phyloP scores from a whole-genome alignment of 1,139 yeast genomes.

The Lodderomyces pseudojiufengensis region DNA sequence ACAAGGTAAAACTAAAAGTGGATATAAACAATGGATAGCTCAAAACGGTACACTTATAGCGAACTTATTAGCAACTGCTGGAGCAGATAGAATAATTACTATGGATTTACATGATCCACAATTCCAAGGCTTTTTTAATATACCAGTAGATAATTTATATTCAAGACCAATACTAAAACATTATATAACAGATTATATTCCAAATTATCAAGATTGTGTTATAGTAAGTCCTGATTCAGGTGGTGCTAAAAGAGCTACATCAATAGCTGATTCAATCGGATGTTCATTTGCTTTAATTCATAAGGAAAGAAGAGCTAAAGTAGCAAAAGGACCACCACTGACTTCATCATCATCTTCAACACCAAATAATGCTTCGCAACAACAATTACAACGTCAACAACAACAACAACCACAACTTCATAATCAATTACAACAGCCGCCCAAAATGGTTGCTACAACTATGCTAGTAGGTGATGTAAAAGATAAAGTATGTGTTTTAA shows the following conservation, averaged over 20 bases:
- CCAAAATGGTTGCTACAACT: slow-evolving; percentile 56
- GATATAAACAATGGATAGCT: slow-evolving; percentile 92
- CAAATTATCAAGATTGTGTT: slow-evolving; percentile 73
- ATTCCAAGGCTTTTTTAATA: slow-evolving; percentile 89
- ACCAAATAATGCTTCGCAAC: slow-evolving; percentile 5
- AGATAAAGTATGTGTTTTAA: slow-evolving; percentile 75
- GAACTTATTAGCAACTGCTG: slow-evolving; percentile 82
- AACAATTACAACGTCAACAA: slow-evolving; percentile 5
- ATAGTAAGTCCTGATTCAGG: slow-evolving; percentile 96
- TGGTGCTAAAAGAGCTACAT: slow-evolving; percentile 95
- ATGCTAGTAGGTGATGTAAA: slow-evolving; percentile 93
- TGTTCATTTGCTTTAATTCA: slow-evolving; percentile 93
- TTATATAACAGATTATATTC: slow-evolving; percentile 70
- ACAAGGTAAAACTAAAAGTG: slow-evolving; percentile 48
- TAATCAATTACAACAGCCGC: slow-evolving; percentile 6
- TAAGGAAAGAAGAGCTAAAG: slow-evolving; percentile 76
- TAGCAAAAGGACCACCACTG: slow-evolving; percentile 30
- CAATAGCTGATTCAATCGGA: slow-evolving; percentile 86
- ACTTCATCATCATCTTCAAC: slow-evolving; percentile 14
- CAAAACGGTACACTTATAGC: slow-evolving; percentile 94
- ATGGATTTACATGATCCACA: slow-evolving; percentile 98
- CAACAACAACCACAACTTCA: slow-evolving; percentile 6
- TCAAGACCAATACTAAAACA: slow-evolving; percentile 81
- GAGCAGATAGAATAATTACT: slow-evolving; percentile 94
- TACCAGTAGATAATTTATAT: slow-evolving; percentile 88